These are phyloP conservation scores for Hygrocybe punicea DNA, from an alignment of 768 basidiomycete species.

Conservation along the genomic window DNA sequence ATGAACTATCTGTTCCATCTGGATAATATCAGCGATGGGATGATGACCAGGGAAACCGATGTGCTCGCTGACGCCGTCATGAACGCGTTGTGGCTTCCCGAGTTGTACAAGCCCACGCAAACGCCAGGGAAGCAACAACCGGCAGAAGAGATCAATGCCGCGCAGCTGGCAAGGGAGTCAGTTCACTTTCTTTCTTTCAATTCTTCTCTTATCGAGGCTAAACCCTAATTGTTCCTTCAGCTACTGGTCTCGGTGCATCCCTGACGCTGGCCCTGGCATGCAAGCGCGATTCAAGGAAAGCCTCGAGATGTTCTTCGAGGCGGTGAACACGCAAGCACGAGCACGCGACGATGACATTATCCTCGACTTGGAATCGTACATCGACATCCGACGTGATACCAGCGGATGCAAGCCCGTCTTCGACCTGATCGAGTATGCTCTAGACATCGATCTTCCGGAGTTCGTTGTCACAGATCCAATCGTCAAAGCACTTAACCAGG, in stretches of 20 bases:
- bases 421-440: conserved; percentile 52
- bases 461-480: conserved; percentile 51
- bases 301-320: conserved; percentile 41
- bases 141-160: conserved; percentile 48
- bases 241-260: conserved; percentile 7
- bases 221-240: conserved; percentile 52
- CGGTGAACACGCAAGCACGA: conserved; percentile 41
- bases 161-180: conserved; percentile 66
- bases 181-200: conserved; percentile 23
- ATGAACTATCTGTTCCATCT: conserved; percentile 59
- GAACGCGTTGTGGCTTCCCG: conserved; percentile 63
- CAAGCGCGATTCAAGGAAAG: conserved; percentile 36
- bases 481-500: conserved; percentile 43
- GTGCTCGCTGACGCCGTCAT: conserved; percentile 63
- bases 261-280: conserved; percentile 5
- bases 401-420: conserved; percentile 51
- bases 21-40: conserved; percentile 77
- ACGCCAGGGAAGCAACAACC: conserved; percentile 38
- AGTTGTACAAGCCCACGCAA: conserved; percentile 48
- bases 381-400: conserved; percentile 51
- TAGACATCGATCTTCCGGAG: conserved; percentile 50
- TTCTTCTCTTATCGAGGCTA: conserved; percentile 62
- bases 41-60: conserved; percentile 62
- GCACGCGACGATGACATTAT: conserved; percentile 37
- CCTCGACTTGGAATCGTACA: conserved; percentile 51